Evolutionary conservation across 768 basidiomycete genomes (phyloP).

Genomic region (Heimioporus sp.): DNA sequence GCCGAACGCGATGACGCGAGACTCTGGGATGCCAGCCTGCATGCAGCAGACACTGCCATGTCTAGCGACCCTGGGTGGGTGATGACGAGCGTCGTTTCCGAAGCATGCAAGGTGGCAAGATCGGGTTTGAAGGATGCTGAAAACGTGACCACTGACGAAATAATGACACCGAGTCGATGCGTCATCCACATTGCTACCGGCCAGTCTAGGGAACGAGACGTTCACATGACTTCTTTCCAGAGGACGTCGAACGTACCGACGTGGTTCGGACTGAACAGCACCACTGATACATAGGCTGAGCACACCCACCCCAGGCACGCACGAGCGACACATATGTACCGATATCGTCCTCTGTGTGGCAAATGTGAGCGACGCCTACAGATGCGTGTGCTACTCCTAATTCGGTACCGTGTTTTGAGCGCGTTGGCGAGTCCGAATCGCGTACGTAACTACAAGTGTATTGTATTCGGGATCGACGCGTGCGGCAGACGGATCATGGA

Average conservation of each 20-base stretch:
- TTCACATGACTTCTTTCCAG: background rate
- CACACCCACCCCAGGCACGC: background rate
- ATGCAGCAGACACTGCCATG: slow-evolving; percentile 30
- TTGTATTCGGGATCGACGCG: background rate
- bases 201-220: slow-evolving; percentile 43
- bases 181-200: slow-evolving; percentile 55
- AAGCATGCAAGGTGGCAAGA: slow-evolving; percentile 12
- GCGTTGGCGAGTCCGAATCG: slow-evolving; percentile 55
- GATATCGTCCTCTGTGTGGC: slow-evolving; percentile 44
- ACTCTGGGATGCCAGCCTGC: slow-evolving; percentile 27
- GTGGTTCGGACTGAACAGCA: slow-evolving; percentile 64
- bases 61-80: slow-evolving; percentile 27
- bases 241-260: slow-evolving; percentile 40
- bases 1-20: slow-evolving; percentile 29
- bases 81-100: slow-evolving; percentile 29
- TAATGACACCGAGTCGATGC: slow-evolving; percentile 54
- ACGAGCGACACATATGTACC: slow-evolving; percentile 35
- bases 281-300: slow-evolving; percentile 38
- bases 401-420: slow-evolving; percentile 44
- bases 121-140: background rate
- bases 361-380: background rate
- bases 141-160: slow-evolving; percentile 48
- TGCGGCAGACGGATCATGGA: background rate
- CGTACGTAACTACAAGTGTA: slow-evolving; percentile 31
- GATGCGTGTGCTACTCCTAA: slow-evolving; percentile 31